Evolutionary conservation across 2,329 filamentous ascomycete species (phyloP), one percentile per base, ranked within the genome.

Genomic region (Diaporthe eres): DNA sequence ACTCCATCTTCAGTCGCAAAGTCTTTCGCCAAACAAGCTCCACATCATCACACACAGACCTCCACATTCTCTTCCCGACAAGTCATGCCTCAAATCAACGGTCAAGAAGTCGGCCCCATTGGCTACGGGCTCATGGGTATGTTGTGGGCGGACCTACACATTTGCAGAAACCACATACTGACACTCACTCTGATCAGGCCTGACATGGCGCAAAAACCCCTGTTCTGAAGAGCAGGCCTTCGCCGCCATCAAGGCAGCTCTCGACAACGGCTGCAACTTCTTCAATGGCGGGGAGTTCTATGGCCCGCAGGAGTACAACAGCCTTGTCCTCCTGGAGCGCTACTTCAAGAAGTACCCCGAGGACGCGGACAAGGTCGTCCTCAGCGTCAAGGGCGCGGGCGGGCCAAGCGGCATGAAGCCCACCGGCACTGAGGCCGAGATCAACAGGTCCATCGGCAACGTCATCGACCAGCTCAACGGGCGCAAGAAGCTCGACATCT

Each of bases 261-360:
- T 92, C 17, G 78, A 83, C 34, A 81, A 81, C 15, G 85, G 87
- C 74, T 84, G 83, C 79, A 88, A 83, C 77, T 85, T 88, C 74
- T 93, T 91, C 91, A 93, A 92, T 79, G 91, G 86, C 51, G 92
- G 87, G 77, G 91, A 93, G 80, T 89, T 93, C 80, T 94, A 94
- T 83, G 92, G 92, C 53, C 84, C 86, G 0, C 87, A 88, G 1
- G 85, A 90, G 28, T 87, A 87, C 79, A 92, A 93, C 84, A 85
- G 87, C 4, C 82, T 92, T 77, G 88, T 89, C 31, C 84, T 94
- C 12, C 83, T 94, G 42, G 87, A 90, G 76, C 85, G 87, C 37
- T 94, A 94, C 83, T 93, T 94, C 80, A 86, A 86, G 44, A 87
- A 88, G 76, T 89, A 93, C 80, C 92, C 92, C 1, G 89, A 92